phyloP scores from a whole-genome alignment of 345 rosid genomes.

The Erodium maritimum region DNA sequence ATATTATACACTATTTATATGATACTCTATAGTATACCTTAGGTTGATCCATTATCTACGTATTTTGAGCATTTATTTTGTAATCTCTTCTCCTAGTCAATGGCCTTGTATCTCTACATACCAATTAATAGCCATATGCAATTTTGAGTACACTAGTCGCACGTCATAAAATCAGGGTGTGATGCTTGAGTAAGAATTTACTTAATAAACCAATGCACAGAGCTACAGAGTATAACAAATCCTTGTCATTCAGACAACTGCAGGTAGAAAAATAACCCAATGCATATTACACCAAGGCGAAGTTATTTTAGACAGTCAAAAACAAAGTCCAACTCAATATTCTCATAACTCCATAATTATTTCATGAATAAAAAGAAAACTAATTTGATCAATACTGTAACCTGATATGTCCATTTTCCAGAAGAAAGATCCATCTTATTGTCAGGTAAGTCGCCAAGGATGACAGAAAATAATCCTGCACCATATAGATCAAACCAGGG shows the following conservation, averaged over 20 bases:
- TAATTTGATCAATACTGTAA: conserved; percentile 7
- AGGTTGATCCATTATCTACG: too few species aligned
- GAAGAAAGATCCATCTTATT: conserved; percentile 23
- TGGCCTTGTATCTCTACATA: too few species aligned
- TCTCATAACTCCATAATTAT: background rate
- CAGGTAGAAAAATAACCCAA: background rate
- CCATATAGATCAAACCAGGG: conserved; percentile 54
- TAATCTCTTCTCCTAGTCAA: too few species aligned
- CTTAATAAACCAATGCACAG: too few species aligned
- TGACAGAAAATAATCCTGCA: conserved; percentile 35
- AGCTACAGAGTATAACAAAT: too few species aligned
- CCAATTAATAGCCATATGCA: too few species aligned
- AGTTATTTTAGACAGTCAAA: background rate
- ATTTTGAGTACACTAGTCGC: too few species aligned
- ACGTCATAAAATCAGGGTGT: background rate
- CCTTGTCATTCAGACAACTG: background rate
- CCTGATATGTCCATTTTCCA: conserved; percentile 51
- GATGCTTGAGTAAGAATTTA: background rate
- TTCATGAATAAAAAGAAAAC: background rate
- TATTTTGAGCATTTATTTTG: too few species aligned
- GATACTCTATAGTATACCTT: too few species aligned
- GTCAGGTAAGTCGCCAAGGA: conserved; percentile 17
- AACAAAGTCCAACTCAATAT: background rate
- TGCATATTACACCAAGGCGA: background rate
- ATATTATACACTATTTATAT: too few species aligned